Conservation (phyloP, 1,284 basidiomycete genomes). For the Microbotryum violaceum region DNA sequence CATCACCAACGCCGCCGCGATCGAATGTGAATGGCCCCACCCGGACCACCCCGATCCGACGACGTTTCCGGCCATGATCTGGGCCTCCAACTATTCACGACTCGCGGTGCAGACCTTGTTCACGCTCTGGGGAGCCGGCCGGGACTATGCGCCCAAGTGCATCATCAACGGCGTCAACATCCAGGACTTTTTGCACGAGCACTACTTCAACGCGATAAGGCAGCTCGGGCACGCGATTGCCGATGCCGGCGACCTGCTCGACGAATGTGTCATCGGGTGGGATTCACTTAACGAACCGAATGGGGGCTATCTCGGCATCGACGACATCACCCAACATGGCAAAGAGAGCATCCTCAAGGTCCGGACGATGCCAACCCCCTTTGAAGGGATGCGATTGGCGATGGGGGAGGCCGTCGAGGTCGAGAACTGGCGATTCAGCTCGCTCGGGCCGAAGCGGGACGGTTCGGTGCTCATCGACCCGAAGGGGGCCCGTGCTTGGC, state of each 20-base stretch:
- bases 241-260: conserved; percentile 65
- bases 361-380: conserved; percentile 76
- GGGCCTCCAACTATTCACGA: conserved; percentile 91
- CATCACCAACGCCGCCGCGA: conserved; percentile 71
- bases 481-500: conserved; percentile 42
- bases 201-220: conserved; percentile 71
- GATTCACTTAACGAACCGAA: conserved; percentile 93
- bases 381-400: conserved; percentile 74
- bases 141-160: conserved; percentile 80
- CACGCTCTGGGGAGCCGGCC: conserved; percentile 90
- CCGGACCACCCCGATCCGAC: conserved; percentile 57
- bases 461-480: conserved; percentile 77
- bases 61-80: conserved; percentile 82
- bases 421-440: conserved; percentile 75
- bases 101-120: conserved; percentile 82
- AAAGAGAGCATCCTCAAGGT: conserved; percentile 48
- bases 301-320: conserved; percentile 73
- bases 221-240: conserved; percentile 64
- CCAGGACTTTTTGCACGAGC: conserved; percentile 83
- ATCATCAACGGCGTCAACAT: conserved; percentile 87
- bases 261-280: conserved; percentile 90
- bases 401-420: conserved; percentile 78
- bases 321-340: conserved; percentile 46
- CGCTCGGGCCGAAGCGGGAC: conserved; percentile 66
- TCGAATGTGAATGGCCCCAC: conserved; percentile 81